These are phyloP conservation scores for Nepenthes alata DNA, from an alignment of 179 eudicot species.

Conservation along the genomic window DNA sequence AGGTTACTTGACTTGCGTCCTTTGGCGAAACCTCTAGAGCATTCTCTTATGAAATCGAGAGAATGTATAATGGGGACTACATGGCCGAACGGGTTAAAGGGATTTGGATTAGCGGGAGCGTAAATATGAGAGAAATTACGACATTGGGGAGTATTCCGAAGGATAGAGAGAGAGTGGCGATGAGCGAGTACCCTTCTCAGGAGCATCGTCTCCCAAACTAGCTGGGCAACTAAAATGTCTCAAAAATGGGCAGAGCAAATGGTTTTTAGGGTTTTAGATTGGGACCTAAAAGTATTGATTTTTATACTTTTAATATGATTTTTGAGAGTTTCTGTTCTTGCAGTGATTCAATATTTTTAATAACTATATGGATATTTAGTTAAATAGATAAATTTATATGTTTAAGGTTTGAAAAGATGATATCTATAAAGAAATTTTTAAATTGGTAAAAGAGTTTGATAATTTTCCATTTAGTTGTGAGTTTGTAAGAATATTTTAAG, in stretches of 20 bases:
- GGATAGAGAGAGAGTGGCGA: conserved; percentile 4
- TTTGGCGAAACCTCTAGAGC: conserved; percentile 59
- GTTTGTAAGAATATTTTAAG: too few relatives aligned
- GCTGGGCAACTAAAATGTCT: neutral
- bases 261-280: too few relatives aligned
- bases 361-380: too few relatives aligned
- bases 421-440: too few relatives aligned
- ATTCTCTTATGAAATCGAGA: conserved; percentile 17
- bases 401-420: too few relatives aligned
- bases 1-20: conserved; percentile 53
- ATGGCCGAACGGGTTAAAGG: neutral
- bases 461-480: too few relatives aligned
- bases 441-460: too few relatives aligned
- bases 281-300: too few relatives aligned
- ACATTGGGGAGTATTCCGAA: conserved; percentile 7
- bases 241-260: neutral
- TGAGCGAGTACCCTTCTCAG: conserved; percentile 15
- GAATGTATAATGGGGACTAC: conserved; percentile 14
- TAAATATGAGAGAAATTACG: conserved; percentile 15
- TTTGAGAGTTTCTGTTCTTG: too few relatives aligned
- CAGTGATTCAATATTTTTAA: too few relatives aligned
- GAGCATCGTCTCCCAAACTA: conserved; percentile 3
- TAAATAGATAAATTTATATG: too few relatives aligned
- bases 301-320: too few relatives aligned
- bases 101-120: conserved; percentile 1